Percentiles rank a stretch among this genome's conserved stretches.
These are phyloP conservation scores for Strobilomyces dryophilus DNA, from an alignment of 768 basidiomycete genomes.

Conservation along the genomic window DNA sequence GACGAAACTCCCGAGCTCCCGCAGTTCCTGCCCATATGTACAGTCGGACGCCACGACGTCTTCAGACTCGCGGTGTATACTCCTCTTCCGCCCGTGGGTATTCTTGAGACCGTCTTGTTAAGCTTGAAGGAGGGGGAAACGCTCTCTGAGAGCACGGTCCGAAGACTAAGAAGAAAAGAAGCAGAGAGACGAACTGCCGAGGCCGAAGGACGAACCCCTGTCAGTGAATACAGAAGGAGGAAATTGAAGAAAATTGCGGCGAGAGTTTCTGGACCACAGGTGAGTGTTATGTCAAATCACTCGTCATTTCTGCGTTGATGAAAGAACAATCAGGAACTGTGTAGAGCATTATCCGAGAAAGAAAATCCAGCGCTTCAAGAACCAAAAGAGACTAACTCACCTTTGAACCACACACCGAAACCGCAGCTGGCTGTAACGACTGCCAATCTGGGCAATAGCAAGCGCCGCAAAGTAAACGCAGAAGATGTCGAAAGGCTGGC, in stretches of 20 bases:
- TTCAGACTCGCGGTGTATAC: slow-evolving; percentile 15
- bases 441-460: background rate
- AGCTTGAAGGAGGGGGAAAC: slow-evolving; percentile 22
- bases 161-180: slow-evolving; percentile 23
- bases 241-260: slow-evolving; percentile 13
- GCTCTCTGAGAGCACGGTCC: slow-evolving; percentile 24
- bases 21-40: slow-evolving; percentile 16
- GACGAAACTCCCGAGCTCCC: slow-evolving; percentile 22
- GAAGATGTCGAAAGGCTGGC: slow-evolving; percentile 16
- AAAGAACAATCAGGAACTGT: background rate
- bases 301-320: background rate
- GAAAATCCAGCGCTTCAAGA: background rate
- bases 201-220: slow-evolving; percentile 19
- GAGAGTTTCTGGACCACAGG: slow-evolving; percentile 7
- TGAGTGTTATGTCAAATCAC: background rate
- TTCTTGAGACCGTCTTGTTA: slow-evolving; percentile 19
- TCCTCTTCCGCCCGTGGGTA: slow-evolving; percentile 18
- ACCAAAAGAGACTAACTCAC: background rate
- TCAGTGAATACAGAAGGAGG: slow-evolving; percentile 22
- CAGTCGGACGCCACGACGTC: slow-evolving; percentile 3
- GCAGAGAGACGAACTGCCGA: slow-evolving; percentile 18
- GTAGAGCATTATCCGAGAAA: background rate
- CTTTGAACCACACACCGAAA: background rate
- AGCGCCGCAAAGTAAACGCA: slow-evolving; percentile 2
- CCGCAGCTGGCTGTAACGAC: background rate